phyloP scores from a whole-genome alignment of 306 rosid species.

The Cicer pinnatifidum region DNA sequence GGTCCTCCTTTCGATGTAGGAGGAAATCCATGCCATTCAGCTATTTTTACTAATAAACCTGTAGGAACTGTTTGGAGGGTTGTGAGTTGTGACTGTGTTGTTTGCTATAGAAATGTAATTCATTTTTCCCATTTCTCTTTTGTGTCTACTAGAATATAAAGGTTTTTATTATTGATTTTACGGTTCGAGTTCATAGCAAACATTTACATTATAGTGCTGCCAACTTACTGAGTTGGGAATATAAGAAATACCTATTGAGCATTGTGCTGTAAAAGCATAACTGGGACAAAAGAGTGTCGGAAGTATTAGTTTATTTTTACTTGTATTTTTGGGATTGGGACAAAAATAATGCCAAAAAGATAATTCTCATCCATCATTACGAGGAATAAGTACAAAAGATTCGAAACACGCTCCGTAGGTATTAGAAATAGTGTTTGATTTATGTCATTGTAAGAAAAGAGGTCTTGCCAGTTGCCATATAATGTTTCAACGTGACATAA shows the following conservation, averaged over 20 bases:
- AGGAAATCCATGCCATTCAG: slow-evolving; percentile 40
- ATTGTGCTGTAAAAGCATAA: background rate
- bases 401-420: too few relatives aligned
- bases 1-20: slow-evolving; percentile 43
- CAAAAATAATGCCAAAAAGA: too few relatives aligned
- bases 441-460: too few relatives aligned
- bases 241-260: background rate
- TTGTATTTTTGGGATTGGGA: too few relatives aligned
- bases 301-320: background rate
- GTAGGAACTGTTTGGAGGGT: slow-evolving; percentile 36
- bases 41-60: slow-evolving; percentile 47
- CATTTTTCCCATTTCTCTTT: background rate
- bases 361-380: too few relatives aligned
- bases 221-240: background rate
- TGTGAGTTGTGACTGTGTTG: slow-evolving; percentile 37
- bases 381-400: too few relatives aligned
- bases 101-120: slow-evolving; percentile 42
- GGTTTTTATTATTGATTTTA: background rate
- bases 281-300: background rate
- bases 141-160: background rate
- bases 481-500: too few relatives aligned
- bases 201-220: background rate
- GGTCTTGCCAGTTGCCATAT: too few relatives aligned
- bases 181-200: slow-evolving; percentile 28
- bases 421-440: too few relatives aligned